Evolutionary conservation across 352 stramenopile species (phyloP).

Genomic region (Pythium diclinum): DNA sequence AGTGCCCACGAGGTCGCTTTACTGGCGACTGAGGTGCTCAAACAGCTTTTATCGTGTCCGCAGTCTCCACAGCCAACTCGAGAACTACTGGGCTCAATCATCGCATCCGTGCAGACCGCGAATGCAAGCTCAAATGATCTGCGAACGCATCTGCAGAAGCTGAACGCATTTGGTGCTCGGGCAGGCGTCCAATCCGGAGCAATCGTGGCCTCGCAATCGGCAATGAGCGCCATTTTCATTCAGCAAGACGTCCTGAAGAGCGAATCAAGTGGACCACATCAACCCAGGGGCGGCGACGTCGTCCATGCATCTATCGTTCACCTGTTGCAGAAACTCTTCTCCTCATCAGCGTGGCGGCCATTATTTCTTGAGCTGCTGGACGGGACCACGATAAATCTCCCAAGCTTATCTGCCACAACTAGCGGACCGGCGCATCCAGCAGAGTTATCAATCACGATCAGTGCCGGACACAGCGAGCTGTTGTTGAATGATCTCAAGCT

Average conservation of each 20-base stretch:
- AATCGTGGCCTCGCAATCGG: slow-evolving; percentile 1
- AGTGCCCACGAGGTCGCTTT: neutral
- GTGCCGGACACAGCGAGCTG: slow-evolving; percentile 10
- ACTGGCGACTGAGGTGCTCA: neutral
- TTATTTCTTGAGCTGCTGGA: neutral
- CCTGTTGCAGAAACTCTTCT: neutral
- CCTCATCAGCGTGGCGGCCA: neutral
- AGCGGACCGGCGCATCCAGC: neutral
- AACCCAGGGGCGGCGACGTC: neutral
- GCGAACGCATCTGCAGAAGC: slow-evolving; percentile 30
- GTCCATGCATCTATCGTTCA: slow-evolving; percentile 1
- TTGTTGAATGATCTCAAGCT: slow-evolving; percentile 13
- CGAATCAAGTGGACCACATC: neutral
- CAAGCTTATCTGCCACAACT: neutral
- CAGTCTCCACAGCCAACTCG: neutral
- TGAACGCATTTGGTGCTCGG: slow-evolving; percentile 12
- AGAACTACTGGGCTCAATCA: neutral
- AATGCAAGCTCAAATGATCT: neutral
- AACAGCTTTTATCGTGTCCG: neutral
- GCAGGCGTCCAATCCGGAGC: slow-evolving; percentile 14
- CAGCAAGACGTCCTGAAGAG: neutral
- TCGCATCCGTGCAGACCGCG: neutral
- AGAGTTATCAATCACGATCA: neutral
- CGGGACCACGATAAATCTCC: neutral
- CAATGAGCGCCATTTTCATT: neutral